Conservation (phyloP, 2,329 filamentous ascomycete species). For the Ceratocystis variospora region DNA sequence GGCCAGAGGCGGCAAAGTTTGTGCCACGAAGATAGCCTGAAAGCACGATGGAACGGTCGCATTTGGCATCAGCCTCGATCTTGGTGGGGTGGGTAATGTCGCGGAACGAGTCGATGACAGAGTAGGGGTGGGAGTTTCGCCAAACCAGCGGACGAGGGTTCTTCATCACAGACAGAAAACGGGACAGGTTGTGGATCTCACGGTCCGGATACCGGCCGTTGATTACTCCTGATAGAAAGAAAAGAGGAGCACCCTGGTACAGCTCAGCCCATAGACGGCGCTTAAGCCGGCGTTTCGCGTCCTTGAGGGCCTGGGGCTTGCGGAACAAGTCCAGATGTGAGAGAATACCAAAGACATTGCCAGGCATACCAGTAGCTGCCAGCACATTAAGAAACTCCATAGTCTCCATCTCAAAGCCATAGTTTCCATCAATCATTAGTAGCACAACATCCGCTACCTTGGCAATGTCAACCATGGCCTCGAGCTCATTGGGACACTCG, state of each 20-base stretch:
- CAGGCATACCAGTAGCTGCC: conserved; percentile 90
- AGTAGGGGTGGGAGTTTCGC: conserved; percentile 92
- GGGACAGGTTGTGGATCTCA: conserved; percentile 86
- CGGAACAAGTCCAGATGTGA: conserved; percentile 93
- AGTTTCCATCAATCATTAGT: conserved; percentile 97
- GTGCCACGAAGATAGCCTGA: conserved; percentile 92
- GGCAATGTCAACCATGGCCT: conserved; percentile 90
- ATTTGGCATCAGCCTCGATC: conserved; percentile 77
- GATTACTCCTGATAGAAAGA: conserved; percentile 90
- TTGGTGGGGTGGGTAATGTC: conserved; percentile 89
- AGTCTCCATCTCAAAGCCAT: conserved; percentile 98
- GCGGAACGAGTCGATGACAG: conserved; percentile 82
- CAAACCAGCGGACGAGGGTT: conserved; percentile 92
- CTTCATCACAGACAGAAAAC: conserved; percentile 98
- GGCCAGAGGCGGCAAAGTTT: conserved; percentile 76
- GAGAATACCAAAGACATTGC: conserved; percentile 93
- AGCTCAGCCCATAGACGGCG: conserved; percentile 93
- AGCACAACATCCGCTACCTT: conserved; percentile 96
- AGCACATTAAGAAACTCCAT: conserved; percentile 98
- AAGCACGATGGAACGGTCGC: conserved; percentile 77
- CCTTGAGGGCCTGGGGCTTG: conserved; percentile 80
- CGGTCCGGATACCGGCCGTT: conserved; percentile 95
- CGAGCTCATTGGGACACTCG: conserved; percentile 93
- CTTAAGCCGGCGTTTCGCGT: conserved; percentile 92
- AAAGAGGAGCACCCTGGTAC: conserved; percentile 92